Evolutionary conservation across 2,329 filamentous ascomycete species (phyloP), one percentile per base, ranked within the genome.

Genomic region (Alternaria rosae): DNA sequence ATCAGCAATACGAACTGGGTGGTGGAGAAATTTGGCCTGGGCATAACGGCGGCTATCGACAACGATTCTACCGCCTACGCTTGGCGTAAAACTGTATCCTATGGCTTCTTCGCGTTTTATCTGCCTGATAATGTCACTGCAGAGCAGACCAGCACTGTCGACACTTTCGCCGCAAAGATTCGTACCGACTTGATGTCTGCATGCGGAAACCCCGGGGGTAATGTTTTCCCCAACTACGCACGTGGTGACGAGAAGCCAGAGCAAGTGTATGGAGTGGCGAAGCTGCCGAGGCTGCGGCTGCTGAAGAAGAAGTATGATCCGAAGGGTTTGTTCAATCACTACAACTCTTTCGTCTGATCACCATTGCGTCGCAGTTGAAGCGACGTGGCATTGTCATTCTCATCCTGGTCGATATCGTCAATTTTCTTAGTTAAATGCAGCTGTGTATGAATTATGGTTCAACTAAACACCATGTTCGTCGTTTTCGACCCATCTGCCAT

Each of bases 291-390:
- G 59, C 58, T 79, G 47, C 52, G 63, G 57, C 57, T 17, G 5
- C 55, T 80, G 42, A 80, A 79, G 65, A 59, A 54, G 42, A 51
- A 62, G 47, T 79, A 72, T 51, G 78, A 79, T 64, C 77, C 78
- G 2, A 28, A 56, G 25, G 44, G 54, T 0, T 20, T 50, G 11
- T 60, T 60, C 4, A 53, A 59, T 21, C 11, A 38, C 10, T 56
- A 28, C 12, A 56, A 48, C 12, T 41, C 54, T 17, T 56, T 56
- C 3, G 43, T 9, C 5, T 56, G 3, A 41, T 11, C 0, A 6
- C 5, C 2, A 17, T 21, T 1, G 3, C n/a, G 7, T 28, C 13
- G n/a, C n/a, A 6, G 11, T 48, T 15, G 1, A 7, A 5, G 45
- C 1, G 5, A 6, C 7, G 26, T 30, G n/a, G 0, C 32, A 4